phyloP scores from a whole-genome alignment of 2,329 filamentous ascomycete genomes.

The Ophiosphaerella korrae region DNA sequence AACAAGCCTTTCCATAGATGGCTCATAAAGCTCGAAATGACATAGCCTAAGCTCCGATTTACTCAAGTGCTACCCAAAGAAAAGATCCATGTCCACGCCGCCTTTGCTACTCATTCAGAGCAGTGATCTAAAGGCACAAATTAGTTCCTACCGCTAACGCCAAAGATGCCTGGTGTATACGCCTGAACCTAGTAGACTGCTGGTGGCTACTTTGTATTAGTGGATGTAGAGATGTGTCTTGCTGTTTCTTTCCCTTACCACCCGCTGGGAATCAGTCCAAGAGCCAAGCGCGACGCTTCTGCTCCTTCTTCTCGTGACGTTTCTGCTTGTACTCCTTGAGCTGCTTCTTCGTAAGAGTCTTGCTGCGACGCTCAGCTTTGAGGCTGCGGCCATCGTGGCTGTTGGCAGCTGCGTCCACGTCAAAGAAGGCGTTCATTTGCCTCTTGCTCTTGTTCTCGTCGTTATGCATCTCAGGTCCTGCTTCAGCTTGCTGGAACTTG shows the following conservation, averaged over 20 bases:
- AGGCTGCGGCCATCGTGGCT: conserved; percentile 87
- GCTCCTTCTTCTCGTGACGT: conserved; percentile 85
- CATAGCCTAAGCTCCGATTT: conserved; percentile 1
- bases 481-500: conserved; percentile 71
- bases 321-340: conserved; percentile 92
- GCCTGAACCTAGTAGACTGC: conserved; percentile 5
- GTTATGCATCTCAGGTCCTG: conserved; percentile 75
- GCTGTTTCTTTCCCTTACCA: conserved; percentile 34
- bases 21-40: not conserved
- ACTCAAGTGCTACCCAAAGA: not conserved
- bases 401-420: conserved; percentile 92
- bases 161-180: not conserved
- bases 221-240: conserved; percentile 26
- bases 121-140: conserved; percentile 4
- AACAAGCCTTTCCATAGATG: conserved; percentile 6
- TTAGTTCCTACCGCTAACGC: conserved; percentile 25
- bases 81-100: not conserved
- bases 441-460: conserved; percentile 86
- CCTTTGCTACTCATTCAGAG: not conserved
- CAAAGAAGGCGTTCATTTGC: conserved; percentile 94
- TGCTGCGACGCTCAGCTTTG: conserved; percentile 85
- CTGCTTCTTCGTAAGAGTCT: conserved; percentile 84
- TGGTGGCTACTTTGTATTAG: conserved; percentile 34
- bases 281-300: conserved; percentile 91
- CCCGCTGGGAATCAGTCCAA: conserved; percentile 65